Conservation (phyloP, 805 yeast genomes). For the Barnettozyma vustinii region DNA sequence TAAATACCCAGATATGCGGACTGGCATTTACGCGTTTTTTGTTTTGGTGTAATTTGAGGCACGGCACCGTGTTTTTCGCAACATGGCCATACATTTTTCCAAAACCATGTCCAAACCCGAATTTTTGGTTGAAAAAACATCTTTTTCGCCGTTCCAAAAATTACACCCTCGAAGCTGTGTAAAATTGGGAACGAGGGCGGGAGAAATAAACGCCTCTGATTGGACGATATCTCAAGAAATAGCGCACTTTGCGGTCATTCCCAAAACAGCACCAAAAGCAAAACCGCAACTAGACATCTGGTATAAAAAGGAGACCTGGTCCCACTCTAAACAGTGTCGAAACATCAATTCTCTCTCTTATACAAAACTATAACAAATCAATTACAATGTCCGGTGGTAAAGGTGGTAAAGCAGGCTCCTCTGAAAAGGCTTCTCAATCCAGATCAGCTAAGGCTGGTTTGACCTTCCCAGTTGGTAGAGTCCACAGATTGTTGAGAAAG, state of each 20-base stretch:
- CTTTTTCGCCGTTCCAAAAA: constrained; percentile 7
- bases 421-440: constrained; percentile 94
- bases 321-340: not conserved
- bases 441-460: constrained; percentile 99
- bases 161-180: constrained; percentile 8
- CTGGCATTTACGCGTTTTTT: constrained; percentile 5
- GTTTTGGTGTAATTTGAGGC: constrained; percentile 8
- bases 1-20: constrained; percentile 4
- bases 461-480: constrained; percentile 99
- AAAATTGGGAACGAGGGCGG: constrained; percentile 8
- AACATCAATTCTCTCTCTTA: not conserved
- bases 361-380: constrained; percentile 7
- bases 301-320: not conserved
- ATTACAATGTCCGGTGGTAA: constrained; percentile 58
- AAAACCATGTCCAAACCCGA: constrained; percentile 1
- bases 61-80: not conserved
- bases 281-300: not conserved
- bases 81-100: not conserved
- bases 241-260: constrained; percentile 7
- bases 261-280: not conserved
- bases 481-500: constrained; percentile 92
- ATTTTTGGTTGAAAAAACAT: constrained; percentile 4
- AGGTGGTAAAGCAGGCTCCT: constrained; percentile 90
- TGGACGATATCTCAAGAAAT: constrained; percentile 12
- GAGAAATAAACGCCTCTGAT: not conserved